Base-by-base conservation (phyloP, 2,329 filamentous ascomycete species). In the Lecanicillium sp. region DNA sequence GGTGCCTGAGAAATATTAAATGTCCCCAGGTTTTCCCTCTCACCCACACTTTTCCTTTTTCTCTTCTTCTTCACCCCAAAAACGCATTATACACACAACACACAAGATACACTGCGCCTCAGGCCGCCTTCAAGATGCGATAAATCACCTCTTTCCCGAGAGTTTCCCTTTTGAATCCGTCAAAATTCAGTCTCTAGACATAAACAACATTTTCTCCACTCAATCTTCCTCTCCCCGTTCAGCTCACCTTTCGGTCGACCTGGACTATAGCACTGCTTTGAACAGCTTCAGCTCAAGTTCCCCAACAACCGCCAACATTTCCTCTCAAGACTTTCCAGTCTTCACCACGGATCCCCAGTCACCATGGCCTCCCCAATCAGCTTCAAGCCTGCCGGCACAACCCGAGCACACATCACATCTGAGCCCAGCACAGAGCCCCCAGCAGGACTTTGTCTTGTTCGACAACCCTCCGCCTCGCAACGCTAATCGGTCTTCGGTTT, bases 381-480 rank as follows among this genome's bases (percentile, higher is more conserved):
- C 75, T 62, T 61, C 73, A 67, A 78, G 72, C 75, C 76, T 73
- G 77, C 78, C 78, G 80, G 80, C 78, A 72, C 59, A 69, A 71
- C 66, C 78, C 72, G 74, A 74, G 72, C 78, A 73, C 58, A 69
- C 79, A 67, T 70, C 71, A 69, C 66, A 71, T 67, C 70, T 71
- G 66, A 73, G 70, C 66, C 71, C 73, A 58, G 62, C 35, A 45
- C 41, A 66, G 58, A 58, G 56, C 43, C 74, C 69, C 50, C 78
- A 78, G 62, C 76, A 84, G 75, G 86, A 90, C 82, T 90, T 90
- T 67, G 83, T 87, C 71, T 80, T 90, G 75, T 87, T 83, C 82
- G 75, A 78, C 66, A 71, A 73, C 53, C 74, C 71, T 52, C 70
- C 60, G 54, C 56, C 53, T 56, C 61, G 56, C 55, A 60, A 44